A percentile compares a stretch with the other conserved stretches of the same genome.
These are phyloP conservation scores for Yarrowia bubula DNA, from an alignment of 805 yeast species.

Conservation along the genomic window DNA sequence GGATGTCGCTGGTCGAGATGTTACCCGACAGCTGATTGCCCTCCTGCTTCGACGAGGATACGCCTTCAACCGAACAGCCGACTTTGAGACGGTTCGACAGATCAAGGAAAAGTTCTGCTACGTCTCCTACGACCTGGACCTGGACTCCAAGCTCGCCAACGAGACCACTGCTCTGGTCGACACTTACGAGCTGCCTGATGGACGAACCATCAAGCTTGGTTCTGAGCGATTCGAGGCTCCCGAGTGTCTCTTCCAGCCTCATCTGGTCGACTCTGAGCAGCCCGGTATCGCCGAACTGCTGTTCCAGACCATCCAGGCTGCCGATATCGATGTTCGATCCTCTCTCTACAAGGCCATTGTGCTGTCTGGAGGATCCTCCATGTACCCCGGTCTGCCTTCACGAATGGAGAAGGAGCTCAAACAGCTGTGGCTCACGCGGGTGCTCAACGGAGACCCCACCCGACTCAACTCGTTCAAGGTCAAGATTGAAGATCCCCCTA, in stretches of 20 bases:
- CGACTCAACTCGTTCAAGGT: constrained; percentile 86
- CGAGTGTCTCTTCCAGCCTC: constrained; percentile 95
- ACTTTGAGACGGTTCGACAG: constrained; percentile 97
- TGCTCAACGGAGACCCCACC: constrained; percentile 80
- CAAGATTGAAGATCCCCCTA: constrained; percentile 96
- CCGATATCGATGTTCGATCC: constrained; percentile 90
- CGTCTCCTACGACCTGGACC: constrained; percentile 88
- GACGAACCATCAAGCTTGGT: constrained; percentile 89
- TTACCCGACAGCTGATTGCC: constrained; percentile 91
- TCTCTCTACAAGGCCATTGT: constrained; percentile 89
- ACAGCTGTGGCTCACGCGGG: constrained; percentile 91
- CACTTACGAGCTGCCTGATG: constrained; percentile 92
- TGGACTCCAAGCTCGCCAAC: constrained; percentile 80
- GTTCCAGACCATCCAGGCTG: constrained; percentile 89
- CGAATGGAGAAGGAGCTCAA: constrained; percentile 93
- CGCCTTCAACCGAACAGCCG: constrained; percentile 97
- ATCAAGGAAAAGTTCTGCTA: constrained; percentile 95
- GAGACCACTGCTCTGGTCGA: constrained; percentile 96
- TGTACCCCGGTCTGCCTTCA: constrained; percentile 98
- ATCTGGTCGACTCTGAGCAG: constrained; percentile 90
- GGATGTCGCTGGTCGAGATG: constrained; percentile 98
- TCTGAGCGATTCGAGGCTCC: constrained; percentile 96
- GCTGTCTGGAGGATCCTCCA: constrained; percentile 94
- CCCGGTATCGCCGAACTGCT: constrained; percentile 94
- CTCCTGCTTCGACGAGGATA: constrained; percentile 91